These are phyloP conservation scores for Staphylotrichum longicolle DNA, from an alignment of 495 filamentous ascomycete genomes.

Conservation along the genomic window DNA sequence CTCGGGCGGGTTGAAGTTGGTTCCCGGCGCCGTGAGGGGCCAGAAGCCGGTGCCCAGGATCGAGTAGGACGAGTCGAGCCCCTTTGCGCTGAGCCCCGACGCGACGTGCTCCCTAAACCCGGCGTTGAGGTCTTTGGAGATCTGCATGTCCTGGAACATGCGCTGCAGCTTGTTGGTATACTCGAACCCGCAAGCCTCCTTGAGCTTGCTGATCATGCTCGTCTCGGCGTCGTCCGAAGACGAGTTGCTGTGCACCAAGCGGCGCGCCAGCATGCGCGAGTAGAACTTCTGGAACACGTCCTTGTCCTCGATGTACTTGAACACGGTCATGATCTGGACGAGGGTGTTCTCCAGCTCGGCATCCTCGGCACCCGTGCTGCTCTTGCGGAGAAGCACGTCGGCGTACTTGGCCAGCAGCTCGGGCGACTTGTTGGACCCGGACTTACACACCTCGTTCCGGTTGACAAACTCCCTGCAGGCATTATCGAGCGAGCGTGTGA, in stretches of 20 bases:
- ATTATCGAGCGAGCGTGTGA: constrained; percentile 94
- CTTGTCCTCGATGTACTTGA: constrained; percentile 99
- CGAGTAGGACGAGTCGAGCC: constrained; percentile 74
- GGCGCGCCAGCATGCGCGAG: constrained; percentile 91
- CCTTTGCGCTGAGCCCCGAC: constrained; percentile 45
- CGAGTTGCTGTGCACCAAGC: constrained; percentile 88
- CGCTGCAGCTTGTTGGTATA: constrained; percentile 99
- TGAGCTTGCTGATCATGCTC: constrained; percentile 98
- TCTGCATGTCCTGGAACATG: constrained; percentile 99
- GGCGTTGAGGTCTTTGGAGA: constrained; percentile 92
- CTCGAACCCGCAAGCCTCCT: constrained; percentile 97
- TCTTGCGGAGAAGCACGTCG: constrained; percentile 92
- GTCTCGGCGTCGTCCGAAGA: constrained; percentile 97
- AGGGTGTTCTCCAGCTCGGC: constrained; percentile 87
- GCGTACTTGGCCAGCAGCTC: constrained; percentile 94
- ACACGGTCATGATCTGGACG: constrained; percentile 97
- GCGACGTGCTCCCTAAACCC: constrained; percentile 63
- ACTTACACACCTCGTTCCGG: constrained; percentile 90
- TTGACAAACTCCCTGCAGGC: constrained; percentile 98
- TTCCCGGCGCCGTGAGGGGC: constrained; percentile 83
- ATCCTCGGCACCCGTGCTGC: constrained; percentile 84
- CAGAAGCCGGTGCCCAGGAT: constrained; percentile 97
- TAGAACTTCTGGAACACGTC: constrained; percentile 99
- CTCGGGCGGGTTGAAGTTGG: constrained; percentile 78
- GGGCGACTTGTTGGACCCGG: constrained; percentile 85